Conservation (phyloP, 2,329 filamentous ascomycete genomes). For the Teratosphaeriaceae sp. region DNA sequence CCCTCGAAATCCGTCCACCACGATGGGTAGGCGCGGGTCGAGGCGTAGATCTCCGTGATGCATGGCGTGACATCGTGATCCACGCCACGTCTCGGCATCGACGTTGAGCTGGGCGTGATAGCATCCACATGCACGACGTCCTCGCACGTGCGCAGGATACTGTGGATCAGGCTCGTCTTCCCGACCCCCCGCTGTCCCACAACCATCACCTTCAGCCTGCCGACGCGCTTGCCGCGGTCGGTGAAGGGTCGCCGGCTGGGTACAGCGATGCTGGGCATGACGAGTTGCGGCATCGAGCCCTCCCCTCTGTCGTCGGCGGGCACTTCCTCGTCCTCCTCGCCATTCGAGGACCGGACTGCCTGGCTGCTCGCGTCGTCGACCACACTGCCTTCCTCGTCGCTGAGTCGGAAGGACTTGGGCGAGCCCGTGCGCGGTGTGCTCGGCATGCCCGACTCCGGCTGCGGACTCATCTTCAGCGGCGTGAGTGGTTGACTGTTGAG, state of each 20-base stretch:
- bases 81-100: not conserved
- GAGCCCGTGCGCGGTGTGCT: conserved; percentile 56
- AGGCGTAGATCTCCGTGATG: conserved; percentile 39
- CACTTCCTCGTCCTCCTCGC: conserved; percentile 48
- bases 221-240: conserved; percentile 72
- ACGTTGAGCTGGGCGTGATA: not conserved
- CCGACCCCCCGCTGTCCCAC: conserved; percentile 74
- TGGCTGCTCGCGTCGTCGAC: conserved; percentile 51
- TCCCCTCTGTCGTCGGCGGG: conserved; percentile 30
- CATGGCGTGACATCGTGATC: not conserved
- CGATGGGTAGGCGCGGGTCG: conserved; percentile 61
- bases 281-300: conserved; percentile 62
- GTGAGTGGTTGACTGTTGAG: conserved; percentile 37
- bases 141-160: conserved; percentile 77
- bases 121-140: conserved; percentile 93
- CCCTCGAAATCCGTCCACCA: conserved; percentile 84
- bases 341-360: conserved; percentile 45
- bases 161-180: conserved; percentile 83
- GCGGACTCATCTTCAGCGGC: conserved; percentile 42
- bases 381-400: conserved; percentile 49
- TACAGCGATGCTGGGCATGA: conserved; percentile 95
- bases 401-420: conserved; percentile 51
- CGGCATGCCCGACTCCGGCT: conserved; percentile 45
- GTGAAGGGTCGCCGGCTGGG: conserved; percentile 86
- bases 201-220: conserved; percentile 81